Evolutionary conservation across 2,329 filamentous ascomycete species (phyloP).

Genomic region (Calonectria fujianensis): DNA sequence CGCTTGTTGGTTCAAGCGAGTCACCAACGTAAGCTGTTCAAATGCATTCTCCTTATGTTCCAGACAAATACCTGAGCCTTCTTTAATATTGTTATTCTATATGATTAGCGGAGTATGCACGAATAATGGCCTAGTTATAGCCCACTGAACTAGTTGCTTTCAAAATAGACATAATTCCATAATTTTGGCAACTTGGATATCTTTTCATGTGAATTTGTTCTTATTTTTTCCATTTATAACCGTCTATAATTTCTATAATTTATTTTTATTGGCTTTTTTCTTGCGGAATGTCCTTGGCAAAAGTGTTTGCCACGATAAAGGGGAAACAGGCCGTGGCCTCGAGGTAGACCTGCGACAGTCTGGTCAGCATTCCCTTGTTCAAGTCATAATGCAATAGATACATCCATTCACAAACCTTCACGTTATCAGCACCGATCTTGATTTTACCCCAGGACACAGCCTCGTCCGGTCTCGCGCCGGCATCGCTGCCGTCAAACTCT

Average conservation of each 20-base stretch:
- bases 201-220: neutral
- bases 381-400: neutral
- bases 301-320: conserved; percentile 80
- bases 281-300: conserved; percentile 71
- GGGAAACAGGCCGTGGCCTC: conserved; percentile 80
- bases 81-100: neutral
- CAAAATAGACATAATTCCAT: neutral
- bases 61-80: neutral
- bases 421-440: conserved; percentile 88
- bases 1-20: neutral
- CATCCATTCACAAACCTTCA: conserved; percentile 80
- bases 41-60: neutral
- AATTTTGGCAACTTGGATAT: neutral
- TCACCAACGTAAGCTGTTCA: neutral
- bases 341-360: conserved; percentile 71
- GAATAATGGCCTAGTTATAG: neutral
- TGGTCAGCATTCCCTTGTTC: neutral
- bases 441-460: conserved; percentile 99
- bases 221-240: neutral
- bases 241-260: conserved; percentile 1
- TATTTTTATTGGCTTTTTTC: conserved; percentile 35
- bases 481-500: conserved; percentile 98
- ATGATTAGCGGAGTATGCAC: neutral
- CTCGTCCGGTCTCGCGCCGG: conserved; percentile 94
- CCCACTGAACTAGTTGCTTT: neutral